A percentile compares a stretch with the other conserved stretches of the same genome.
These are phyloP conservation scores for Elsinoe arachidis DNA, from an alignment of 2,329 filamentous ascomycete species.

Conservation along the genomic window DNA sequence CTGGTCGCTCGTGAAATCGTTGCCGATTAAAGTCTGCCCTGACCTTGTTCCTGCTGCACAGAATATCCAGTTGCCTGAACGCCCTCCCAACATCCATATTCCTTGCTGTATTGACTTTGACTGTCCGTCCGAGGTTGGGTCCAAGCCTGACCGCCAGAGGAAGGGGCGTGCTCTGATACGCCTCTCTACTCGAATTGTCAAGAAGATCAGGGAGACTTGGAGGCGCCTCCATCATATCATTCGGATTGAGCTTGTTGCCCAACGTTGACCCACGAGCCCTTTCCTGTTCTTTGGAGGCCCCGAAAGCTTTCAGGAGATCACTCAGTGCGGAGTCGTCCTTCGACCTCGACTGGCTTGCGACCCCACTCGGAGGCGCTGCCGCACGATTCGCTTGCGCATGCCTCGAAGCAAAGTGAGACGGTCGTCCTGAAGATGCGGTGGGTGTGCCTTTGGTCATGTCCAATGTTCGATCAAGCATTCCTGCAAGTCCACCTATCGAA, in stretches of 20 bases:
- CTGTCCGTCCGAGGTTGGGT: constrained; percentile 32
- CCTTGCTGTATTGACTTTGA: constrained; percentile 27
- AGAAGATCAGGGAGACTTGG: not conserved
- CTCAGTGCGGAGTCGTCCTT: not conserved
- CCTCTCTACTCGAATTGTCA: not conserved
- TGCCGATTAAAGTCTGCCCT: constrained; percentile 49
- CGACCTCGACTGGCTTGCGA: not conserved
- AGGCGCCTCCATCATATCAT: not conserved
- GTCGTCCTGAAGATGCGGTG: constrained; percentile 19
- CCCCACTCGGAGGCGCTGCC: not conserved
- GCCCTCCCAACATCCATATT: constrained; percentile 42
- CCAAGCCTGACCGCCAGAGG: constrained; percentile 27
- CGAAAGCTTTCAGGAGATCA: not conserved
- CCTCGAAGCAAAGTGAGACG: constrained; percentile 23
- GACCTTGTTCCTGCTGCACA: constrained; percentile 49
- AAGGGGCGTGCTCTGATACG: constrained; percentile 2
- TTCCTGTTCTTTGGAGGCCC: not conserved
- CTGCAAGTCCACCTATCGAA: constrained; percentile 17
- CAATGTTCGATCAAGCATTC: constrained; percentile 24
- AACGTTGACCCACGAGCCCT: not conserved
- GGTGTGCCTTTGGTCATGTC: constrained; percentile 24
- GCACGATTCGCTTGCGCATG: constrained; percentile 18
- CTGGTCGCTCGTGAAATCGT: constrained; percentile 64
- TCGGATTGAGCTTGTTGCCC: not conserved
- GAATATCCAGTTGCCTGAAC: constrained; percentile 36